Conservation (phyloP, 176 grass and related monocot species). For the Poa pratensis region DNA sequence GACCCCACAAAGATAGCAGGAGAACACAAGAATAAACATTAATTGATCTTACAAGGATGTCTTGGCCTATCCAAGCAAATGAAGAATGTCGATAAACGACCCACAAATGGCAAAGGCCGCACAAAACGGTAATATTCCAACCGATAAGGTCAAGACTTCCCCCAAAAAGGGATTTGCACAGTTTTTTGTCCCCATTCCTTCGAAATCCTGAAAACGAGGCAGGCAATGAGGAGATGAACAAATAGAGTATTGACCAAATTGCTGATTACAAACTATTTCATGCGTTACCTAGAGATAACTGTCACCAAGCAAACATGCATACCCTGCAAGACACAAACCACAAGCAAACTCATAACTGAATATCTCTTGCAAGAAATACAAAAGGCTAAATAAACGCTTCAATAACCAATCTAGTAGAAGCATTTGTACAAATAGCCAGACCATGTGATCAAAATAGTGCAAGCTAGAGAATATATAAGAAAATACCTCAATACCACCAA, state of each 20-base stretch:
- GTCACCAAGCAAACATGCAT: slow-evolving; percentile 91
- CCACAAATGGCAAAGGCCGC: slow-evolving; percentile 84
- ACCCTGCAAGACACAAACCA: slow-evolving; percentile 63
- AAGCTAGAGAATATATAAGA: slow-evolving; percentile 24
- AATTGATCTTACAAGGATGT: slow-evolving; percentile 73
- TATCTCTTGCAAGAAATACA: slow-evolving; percentile 22
- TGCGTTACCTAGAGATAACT: slow-evolving; percentile 70
- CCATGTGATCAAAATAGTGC: neutral
- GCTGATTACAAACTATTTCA: slow-evolving; percentile 20
- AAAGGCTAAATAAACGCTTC: neutral
- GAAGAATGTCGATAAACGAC: slow-evolving; percentile 75
- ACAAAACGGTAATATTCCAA: slow-evolving; percentile 70
- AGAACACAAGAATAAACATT: neutral
- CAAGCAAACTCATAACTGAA: slow-evolving; percentile 5
- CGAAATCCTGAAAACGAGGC: slow-evolving; percentile 58
- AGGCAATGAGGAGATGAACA: slow-evolving; percentile 21
- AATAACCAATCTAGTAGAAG: slow-evolving; percentile 31
- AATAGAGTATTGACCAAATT: slow-evolving; percentile 29
- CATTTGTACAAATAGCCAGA: neutral
- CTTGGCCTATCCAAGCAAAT: slow-evolving; percentile 98
- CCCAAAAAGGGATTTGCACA: slow-evolving; percentile 68
- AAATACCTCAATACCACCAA: slow-evolving; percentile 92
- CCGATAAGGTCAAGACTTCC: slow-evolving; percentile 66
- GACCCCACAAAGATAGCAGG: neutral
- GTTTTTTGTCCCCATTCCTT: slow-evolving; percentile 80